Evolutionary conservation across 305 asterid genomes (phyloP), one percentile per base, ranked within the genome.

Genomic region (Ajuga reptans): DNA sequence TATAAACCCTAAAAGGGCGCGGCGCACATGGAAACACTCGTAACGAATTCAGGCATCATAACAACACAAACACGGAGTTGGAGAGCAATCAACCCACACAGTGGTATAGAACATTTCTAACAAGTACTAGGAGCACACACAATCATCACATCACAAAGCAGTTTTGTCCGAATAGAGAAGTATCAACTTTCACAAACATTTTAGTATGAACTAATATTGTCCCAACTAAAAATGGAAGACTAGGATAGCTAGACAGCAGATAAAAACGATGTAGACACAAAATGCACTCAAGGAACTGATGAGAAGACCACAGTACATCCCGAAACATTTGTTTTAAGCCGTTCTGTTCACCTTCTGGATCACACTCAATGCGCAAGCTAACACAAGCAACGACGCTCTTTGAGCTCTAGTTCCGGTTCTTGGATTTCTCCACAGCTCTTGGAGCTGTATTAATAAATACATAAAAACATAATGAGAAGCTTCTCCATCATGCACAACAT

Each of bases 401-500:
- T 15, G 52, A 72, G n/a, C 43, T 72, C 85, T 79, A 87, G 80
- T 56, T 82, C 75, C 74, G 71, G 79, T 78, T 84, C 85, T 81
- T 88, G 74, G 86, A 80, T 78, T 87, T 85, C 77, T 85, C 90
- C 78, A 76, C 61, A 0, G 84, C 79, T 80, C 89, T 83, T 12
- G 94, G 90, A 74, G 95, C 95, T 87, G 85, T 53, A 72, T 21
- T 0, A 21, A 68, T 53, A 72, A 68, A 36, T 50, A 79, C 42
- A 72, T 9, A 7, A 59, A 33, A 71, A 59, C 10, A 49, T n/a
- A 56, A 29, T 56, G 1, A 46, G 70, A 47, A 58, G 2, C 27
- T n/a, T 3, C 5, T 2, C n/a, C n/a, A 2, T 10, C 11, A 41
- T 41, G 12, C 47, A 1, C 47, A 41, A 9, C 9, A 9, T 9